Conservation (phyloP, 148 eudicot species). For the Silene conica region DNA sequence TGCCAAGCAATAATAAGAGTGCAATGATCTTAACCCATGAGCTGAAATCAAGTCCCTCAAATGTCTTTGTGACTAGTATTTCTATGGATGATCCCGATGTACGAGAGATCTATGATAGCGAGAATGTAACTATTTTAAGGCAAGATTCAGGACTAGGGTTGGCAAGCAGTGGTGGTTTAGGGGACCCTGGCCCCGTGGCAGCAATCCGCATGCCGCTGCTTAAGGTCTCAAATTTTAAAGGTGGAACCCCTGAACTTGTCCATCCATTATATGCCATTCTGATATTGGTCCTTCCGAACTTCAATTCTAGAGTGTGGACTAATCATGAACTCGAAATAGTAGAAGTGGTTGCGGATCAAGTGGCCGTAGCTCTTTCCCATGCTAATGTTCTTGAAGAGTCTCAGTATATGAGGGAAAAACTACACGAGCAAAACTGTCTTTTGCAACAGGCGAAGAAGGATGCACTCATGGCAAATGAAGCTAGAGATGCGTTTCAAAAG, state of each 20-base stretch:
- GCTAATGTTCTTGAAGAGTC: constrained; percentile 91
- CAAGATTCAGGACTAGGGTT: constrained; percentile 53
- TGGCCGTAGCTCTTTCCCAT: constrained; percentile 93
- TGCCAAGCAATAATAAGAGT: constrained; percentile 68
- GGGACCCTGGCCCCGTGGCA: constrained; percentile 60
- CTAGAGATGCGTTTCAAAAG: constrained; percentile 66
- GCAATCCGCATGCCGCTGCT: constrained; percentile 84
- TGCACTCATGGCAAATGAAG: constrained; percentile 80
- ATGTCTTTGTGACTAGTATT: constrained; percentile 27
- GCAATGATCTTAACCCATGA: constrained; percentile 65
- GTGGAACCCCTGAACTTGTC: constrained; percentile 75
- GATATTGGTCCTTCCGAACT: constrained; percentile 66
- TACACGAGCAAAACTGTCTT: constrained; percentile 59
- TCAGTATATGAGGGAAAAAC: constrained; percentile 60
- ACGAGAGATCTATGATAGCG: constrained; percentile 39
- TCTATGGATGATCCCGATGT: constrained; percentile 62
- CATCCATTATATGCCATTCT: constrained; percentile 68
- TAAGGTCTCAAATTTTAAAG: constrained; percentile 70
- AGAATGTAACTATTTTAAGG: constrained; percentile 52
- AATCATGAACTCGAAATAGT: constrained; percentile 70
- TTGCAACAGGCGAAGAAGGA: constrained; percentile 72
- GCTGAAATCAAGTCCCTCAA: constrained; percentile 33
- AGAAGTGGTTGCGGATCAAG: constrained; percentile 86
- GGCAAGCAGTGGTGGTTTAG: constrained; percentile 50
- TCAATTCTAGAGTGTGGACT: constrained; percentile 46